Conservation (phyloP, 176 grass and related monocot genomes). For the Phyllostachys edulis region DNA sequence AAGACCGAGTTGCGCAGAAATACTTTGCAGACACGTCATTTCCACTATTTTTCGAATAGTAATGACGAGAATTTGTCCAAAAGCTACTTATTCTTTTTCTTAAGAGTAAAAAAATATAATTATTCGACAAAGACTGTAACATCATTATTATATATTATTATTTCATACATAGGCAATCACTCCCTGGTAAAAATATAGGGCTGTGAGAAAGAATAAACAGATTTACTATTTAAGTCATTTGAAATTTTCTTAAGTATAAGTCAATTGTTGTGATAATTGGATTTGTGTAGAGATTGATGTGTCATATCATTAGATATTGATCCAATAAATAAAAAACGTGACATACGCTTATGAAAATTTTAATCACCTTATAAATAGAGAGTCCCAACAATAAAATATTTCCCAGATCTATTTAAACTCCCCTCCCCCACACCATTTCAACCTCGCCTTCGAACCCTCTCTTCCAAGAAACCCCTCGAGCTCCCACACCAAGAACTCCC, state of each 20-base stretch:
- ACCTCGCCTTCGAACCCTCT: background rate
- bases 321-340: too few relatives aligned
- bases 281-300: too few relatives aligned
- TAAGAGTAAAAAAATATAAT: background rate
- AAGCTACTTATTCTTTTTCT: background rate
- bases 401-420: conserved; percentile 16
- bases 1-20: too few relatives aligned
- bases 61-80: too few relatives aligned
- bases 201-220: background rate
- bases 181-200: background rate
- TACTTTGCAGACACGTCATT: too few relatives aligned
- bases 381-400: background rate
- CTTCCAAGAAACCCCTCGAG: background rate
- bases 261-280: too few relatives aligned
- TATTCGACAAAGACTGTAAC: background rate
- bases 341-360: too few relatives aligned
- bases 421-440: background rate
- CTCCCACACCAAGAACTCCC: background rate
- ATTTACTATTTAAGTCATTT: too few relatives aligned
- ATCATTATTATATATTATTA: background rate
- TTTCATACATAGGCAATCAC: background rate
- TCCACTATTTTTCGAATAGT: too few relatives aligned
- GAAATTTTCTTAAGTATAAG: too few relatives aligned
- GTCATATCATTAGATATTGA: too few relatives aligned
- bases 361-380: too few relatives aligned